Percentiles rank a stretch among this genome's conserved stretches.
phyloP scores from a whole-genome alignment of 2,329 filamentous ascomycete genomes.

The Biscogniauxia mediterranea region DNA sequence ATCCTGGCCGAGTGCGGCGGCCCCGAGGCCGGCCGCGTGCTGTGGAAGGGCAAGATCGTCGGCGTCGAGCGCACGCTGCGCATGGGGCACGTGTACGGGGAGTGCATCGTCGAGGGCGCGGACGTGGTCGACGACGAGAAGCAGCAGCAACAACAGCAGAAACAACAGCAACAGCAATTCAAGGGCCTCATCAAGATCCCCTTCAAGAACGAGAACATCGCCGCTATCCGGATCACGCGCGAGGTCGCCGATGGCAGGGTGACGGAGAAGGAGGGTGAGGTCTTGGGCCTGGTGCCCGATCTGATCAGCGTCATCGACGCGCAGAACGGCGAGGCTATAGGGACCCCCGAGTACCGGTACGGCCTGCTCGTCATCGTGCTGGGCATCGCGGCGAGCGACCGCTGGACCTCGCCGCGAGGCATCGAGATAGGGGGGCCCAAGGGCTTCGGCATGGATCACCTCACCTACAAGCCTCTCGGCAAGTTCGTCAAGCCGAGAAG shows the following conservation, averaged over 20 bases:
- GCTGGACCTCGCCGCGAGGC: slow-evolving; percentile 46
- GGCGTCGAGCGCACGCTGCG: slow-evolving; percentile 55
- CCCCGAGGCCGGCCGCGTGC: slow-evolving; percentile 47
- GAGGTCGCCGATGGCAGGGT: slow-evolving; percentile 29
- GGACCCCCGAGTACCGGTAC: slow-evolving; percentile 56
- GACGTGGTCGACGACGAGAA: slow-evolving; percentile 37
- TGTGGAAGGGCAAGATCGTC: slow-evolving; percentile 65
- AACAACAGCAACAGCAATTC: slow-evolving; percentile 32
- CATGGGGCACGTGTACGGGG: slow-evolving; percentile 59
- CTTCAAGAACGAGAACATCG: slow-evolving; percentile 74
- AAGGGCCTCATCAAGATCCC: slow-evolving; percentile 59
- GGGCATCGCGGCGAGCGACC: slow-evolving; percentile 44
- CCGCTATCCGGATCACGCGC: slow-evolving; percentile 42
- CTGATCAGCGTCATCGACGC: slow-evolving; percentile 55
- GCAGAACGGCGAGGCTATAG: slow-evolving; percentile 55
- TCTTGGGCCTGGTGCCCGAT: slow-evolving; percentile 56
- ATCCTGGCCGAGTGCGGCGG: slow-evolving; percentile 60
- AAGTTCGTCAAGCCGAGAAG: slow-evolving; percentile 48
- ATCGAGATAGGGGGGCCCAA: slow-evolving; percentile 50
- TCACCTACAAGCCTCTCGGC: slow-evolving; percentile 48
- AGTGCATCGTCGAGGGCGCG: slow-evolving; percentile 53
- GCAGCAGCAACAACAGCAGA: slow-evolving; percentile 19
- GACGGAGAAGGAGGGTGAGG: slow-evolving; percentile 35
- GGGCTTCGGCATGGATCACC: slow-evolving; percentile 46
- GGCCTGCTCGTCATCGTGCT: slow-evolving; percentile 50